phyloP scores from a whole-genome alignment of 2,329 filamentous ascomycete species.

The Aspergillus cejpii region DNA sequence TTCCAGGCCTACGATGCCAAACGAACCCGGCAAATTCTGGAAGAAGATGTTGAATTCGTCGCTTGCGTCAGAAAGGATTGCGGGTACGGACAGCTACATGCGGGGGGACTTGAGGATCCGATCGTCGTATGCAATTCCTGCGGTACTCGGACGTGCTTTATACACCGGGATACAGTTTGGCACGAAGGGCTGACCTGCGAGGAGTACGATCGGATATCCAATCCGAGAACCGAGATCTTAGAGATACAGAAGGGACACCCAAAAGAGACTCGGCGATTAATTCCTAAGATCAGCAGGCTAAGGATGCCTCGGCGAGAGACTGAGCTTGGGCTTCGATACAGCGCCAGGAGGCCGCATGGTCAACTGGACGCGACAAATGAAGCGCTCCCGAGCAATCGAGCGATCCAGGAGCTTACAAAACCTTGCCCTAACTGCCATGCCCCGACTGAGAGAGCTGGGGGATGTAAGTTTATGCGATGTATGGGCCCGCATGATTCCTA shows the following conservation, averaged over 20 bases:
- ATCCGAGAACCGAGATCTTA: background rate
- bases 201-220: constrained; percentile 9
- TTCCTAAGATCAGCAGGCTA: background rate
- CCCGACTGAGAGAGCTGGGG: constrained; percentile 10
- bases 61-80: constrained; percentile 11
- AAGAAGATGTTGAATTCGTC: constrained; percentile 16
- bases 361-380: constrained; percentile 1
- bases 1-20: constrained; percentile 12
- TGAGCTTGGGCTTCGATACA: background rate
- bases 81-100: constrained; percentile 16
- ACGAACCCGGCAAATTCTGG: constrained; percentile 12
- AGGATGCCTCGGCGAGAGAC: background rate
- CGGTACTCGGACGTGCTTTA: constrained; percentile 15
- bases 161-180: constrained; percentile 12
- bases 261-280: background rate
- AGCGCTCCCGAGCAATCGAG: constrained; percentile 5
- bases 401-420: constrained; percentile 7
- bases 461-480: constrained; percentile 17
- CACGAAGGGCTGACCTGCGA: constrained; percentile 16
- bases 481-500: background rate
- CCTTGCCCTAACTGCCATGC: constrained; percentile 12
- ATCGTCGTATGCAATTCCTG: constrained; percentile 15
- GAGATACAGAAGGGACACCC: background rate
- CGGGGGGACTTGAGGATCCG: constrained; percentile 12
- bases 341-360: background rate